Percentiles rank a stretch among this genome's conserved stretches.
phyloP scores from a whole-genome alignment of 2,329 filamentous ascomycete species.

The Sporothrix curviconia region DNA sequence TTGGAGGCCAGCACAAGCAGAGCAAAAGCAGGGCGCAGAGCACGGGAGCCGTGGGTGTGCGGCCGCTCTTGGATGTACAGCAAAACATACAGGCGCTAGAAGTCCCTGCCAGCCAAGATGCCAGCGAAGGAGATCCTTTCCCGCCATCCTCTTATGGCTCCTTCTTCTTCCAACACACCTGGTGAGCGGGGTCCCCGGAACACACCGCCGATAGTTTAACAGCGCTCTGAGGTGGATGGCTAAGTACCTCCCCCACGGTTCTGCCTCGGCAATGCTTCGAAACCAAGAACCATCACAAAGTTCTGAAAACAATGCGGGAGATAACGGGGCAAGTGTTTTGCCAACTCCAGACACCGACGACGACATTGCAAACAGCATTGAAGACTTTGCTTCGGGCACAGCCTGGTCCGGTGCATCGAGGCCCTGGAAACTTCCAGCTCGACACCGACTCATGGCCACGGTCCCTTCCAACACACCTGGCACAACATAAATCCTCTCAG shows the following conservation, averaged over 20 bases:
- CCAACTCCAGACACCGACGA: not conserved
- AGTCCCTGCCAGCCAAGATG: not conserved
- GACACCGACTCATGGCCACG: constrained; percentile 24
- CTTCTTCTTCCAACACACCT: constrained; percentile 21
- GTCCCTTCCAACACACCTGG: constrained; percentile 25
- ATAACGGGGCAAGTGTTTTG: not conserved
- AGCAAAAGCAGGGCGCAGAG: constrained; percentile 11
- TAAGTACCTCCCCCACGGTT: constrained; percentile 19
- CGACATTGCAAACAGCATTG: constrained; percentile 9
- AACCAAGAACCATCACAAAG: not conserved
- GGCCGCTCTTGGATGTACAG: constrained; percentile 26
- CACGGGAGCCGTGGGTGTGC: constrained; percentile 20
- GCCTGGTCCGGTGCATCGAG: constrained; percentile 22
- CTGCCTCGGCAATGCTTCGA: not conserved
- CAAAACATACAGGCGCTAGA: constrained; percentile 15
- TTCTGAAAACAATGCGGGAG: not conserved
- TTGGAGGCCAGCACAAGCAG: not conserved
- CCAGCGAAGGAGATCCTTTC: not conserved
- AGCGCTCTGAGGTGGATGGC: constrained; percentile 26
- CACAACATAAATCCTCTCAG: too few species aligned
- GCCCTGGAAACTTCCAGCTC: constrained; percentile 28
- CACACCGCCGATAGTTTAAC: constrained; percentile 29
- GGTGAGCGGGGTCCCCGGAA: constrained; percentile 19
- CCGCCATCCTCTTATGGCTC: not conserved
- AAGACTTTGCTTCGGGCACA: constrained; percentile 14